A percentile compares a stretch with the other conserved stretches of the same genome.
Conservation (phyloP, 768 basidiomycete species). For the Leccinum incarnatum region DNA sequence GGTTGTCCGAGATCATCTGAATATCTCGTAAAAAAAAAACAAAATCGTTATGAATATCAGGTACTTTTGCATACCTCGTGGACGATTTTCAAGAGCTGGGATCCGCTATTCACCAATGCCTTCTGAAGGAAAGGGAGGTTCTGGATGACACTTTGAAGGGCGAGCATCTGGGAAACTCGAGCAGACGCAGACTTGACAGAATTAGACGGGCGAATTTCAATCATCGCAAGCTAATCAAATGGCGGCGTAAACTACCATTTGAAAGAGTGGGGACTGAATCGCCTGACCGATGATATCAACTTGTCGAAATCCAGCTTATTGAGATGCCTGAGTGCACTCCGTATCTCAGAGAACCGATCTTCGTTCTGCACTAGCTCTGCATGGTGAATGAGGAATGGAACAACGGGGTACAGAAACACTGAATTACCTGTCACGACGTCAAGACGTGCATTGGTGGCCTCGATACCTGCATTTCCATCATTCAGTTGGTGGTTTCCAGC, state of each 20-base stretch:
- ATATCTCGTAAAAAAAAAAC: background rate
- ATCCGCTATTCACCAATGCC: conserved; percentile 56
- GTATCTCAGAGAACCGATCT: conserved; percentile 65
- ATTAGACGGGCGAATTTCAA: conserved; percentile 52
- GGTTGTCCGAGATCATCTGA: conserved; percentile 74
- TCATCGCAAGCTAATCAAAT: conserved; percentile 56
- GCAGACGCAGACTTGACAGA: conserved; percentile 63
- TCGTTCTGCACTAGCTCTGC: conserved; percentile 76
- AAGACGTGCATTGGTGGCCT: conserved; percentile 73
- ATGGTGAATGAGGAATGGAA: conserved; percentile 3
- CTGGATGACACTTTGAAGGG: conserved; percentile 68
- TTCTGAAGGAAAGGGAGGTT: conserved; percentile 61
- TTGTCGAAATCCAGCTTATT: conserved; percentile 89
- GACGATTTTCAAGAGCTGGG: conserved; percentile 62
- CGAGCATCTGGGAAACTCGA: conserved; percentile 76
- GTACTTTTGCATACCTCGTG: conserved; percentile 43
- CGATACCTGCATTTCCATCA: conserved; percentile 22
- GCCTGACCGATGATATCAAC: conserved; percentile 63
- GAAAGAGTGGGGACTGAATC: background rate
- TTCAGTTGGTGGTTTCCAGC: background rate
- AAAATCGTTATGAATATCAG: background rate
- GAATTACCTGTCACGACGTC: conserved; percentile 78
- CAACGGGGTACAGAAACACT: background rate
- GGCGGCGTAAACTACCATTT: background rate
- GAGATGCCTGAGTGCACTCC: conserved; percentile 64